Evolutionary conservation across 2,329 filamentous ascomycete genomes (phyloP).

Genomic region (Trichoderma breve): DNA sequence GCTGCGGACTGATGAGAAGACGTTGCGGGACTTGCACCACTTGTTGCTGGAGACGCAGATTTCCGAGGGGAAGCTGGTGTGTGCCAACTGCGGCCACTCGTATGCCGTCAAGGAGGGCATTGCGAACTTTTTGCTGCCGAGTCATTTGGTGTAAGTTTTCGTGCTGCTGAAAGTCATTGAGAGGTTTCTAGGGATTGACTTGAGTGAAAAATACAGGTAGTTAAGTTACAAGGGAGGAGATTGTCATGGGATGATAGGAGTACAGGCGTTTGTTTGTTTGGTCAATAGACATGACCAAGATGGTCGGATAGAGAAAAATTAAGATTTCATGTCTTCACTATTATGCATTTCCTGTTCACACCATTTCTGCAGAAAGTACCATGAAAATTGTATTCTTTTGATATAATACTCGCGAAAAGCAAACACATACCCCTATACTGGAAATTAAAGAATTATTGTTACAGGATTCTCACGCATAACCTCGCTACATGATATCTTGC

Average conservation of each 20-base stretch:
- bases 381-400: background rate
- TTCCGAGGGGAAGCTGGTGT: constrained; percentile 82
- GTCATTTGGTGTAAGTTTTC: constrained; percentile 68
- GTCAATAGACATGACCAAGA: background rate
- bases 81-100: constrained; percentile 87
- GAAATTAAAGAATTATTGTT: constrained; percentile 6
- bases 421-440: background rate
- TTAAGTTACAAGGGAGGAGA: background rate
- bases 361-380: background rate
- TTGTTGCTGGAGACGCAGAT: constrained; percentile 88
- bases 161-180: background rate
- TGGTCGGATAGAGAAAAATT: background rate
- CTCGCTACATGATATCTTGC: background rate
- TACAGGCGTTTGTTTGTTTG: constrained; percentile 14
- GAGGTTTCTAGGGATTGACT: background rate
- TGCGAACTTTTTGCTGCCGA: constrained; percentile 91
- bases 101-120: constrained; percentile 95
- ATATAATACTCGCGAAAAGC: background rate
- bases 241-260: background rate
- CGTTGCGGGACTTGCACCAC: constrained; percentile 73
- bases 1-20: constrained; percentile 64
- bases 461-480: constrained; percentile 19
- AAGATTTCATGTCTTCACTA: background rate
- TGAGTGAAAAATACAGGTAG: background rate
- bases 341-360: background rate